Evolutionary conservation across 1,284 basidiomycete species (phyloP).

Genomic region (Trichosporon faecale): DNA sequence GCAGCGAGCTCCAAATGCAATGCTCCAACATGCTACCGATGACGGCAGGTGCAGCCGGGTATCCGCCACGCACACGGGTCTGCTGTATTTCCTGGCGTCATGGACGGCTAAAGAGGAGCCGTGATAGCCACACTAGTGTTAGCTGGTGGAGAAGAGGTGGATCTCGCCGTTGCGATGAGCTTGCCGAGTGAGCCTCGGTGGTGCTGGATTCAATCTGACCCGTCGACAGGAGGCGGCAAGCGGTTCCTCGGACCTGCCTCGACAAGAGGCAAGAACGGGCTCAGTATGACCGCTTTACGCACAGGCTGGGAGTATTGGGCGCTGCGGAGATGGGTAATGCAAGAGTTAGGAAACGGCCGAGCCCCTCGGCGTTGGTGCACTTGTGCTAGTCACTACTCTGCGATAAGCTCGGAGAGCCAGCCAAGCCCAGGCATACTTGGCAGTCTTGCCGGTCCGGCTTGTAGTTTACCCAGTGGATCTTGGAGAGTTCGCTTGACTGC

Average conservation of each 20-base stretch:
- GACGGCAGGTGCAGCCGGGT: too few species aligned
- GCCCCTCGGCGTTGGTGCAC: background rate
- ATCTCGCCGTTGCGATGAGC: too few species aligned
- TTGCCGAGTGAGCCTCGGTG: too few species aligned
- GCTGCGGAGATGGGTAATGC: background rate
- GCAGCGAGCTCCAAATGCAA: background rate
- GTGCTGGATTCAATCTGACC: too few species aligned
- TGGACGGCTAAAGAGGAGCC: too few species aligned
- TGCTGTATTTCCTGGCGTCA: too few species aligned
- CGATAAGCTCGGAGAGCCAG: background rate
- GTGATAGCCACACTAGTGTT: too few species aligned
- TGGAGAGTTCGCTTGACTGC: background rate
- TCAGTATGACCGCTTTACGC: background rate
- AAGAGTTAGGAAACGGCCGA: too few species aligned
- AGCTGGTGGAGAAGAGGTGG: too few species aligned
- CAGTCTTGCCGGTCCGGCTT: background rate
- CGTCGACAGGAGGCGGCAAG: background rate
- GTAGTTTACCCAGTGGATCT: background rate
- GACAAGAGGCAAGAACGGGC: background rate
- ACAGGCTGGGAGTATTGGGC: background rate
- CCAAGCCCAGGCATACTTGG: background rate
- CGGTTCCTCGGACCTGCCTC: background rate
- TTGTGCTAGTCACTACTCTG: background rate
- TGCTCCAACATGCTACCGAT: too few species aligned
- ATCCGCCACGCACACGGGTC: too few species aligned